Conservation (phyloP, 2,329 filamentous ascomycete species). For the Hypocreales sp. region DNA sequence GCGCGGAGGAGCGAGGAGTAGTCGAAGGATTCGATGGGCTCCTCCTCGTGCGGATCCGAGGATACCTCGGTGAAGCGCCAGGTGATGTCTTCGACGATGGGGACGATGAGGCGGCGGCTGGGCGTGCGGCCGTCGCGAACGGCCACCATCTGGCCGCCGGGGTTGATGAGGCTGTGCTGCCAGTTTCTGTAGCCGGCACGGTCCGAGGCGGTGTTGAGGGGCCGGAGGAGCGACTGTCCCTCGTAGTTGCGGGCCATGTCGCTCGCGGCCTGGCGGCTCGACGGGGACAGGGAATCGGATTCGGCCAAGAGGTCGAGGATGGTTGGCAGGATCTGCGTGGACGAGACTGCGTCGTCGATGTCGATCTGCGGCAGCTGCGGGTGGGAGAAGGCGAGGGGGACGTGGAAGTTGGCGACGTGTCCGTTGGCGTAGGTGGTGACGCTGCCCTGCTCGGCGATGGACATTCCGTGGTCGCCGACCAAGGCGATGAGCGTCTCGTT, state of each 20-base stretch:
- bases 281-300: slow-evolving; percentile 13
- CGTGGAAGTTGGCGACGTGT: slow-evolving; percentile 17
- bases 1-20: slow-evolving; percentile 6
- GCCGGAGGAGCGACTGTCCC: slow-evolving; percentile 18
- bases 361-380: slow-evolving; percentile 16
- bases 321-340: slow-evolving; percentile 17
- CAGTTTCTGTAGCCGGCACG: slow-evolving; percentile 6
- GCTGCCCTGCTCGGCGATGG: slow-evolving; percentile 14
- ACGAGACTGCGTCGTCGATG: slow-evolving; percentile 15
- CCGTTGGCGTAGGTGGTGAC: slow-evolving; percentile 17
- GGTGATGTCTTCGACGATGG: slow-evolving; percentile 10
- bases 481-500: slow-evolving; percentile 17
- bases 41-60: slow-evolving; percentile 12
- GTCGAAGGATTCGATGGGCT: slow-evolving; percentile 11
- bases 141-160: slow-evolving; percentile 8
- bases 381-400: slow-evolving; percentile 17
- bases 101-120: slow-evolving; percentile 9
- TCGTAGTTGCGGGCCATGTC: slow-evolving; percentile 18
- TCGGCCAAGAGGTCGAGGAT: slow-evolving; percentile 18
- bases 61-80: slow-evolving; percentile 15
- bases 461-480: slow-evolving; percentile 17
- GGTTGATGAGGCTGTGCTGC: slow-evolving; percentile 10
- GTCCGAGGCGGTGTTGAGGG: slow-evolving; percentile 9
- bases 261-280: slow-evolving; percentile 9
- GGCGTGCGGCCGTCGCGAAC: slow-evolving; percentile 7